Base-by-base conservation (phyloP, 441 rosid genomes). In the Syzygium malaccense region DNA sequence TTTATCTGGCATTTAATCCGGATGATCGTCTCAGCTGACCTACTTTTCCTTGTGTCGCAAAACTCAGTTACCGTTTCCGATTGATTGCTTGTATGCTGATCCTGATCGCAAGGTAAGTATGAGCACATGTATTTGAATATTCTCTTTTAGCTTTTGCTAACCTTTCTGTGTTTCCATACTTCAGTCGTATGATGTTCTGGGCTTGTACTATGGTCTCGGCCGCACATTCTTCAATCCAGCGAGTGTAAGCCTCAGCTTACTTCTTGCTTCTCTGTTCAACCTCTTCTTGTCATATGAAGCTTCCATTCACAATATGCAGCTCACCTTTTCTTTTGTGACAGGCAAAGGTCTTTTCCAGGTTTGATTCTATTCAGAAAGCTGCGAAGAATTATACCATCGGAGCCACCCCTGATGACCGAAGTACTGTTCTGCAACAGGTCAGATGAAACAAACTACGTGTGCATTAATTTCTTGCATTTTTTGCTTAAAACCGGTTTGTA, bases 171-270 rank as follows among this genome's bases (percentile, higher is more conserved):
- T 75, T 83, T 49, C 55, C 55, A 19, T 49, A 45, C 30, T 91
- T 91, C 94, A 97, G 99, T 96, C 94, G 7, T 96, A 96, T 91
- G 95, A 95, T 92, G 95, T 93, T 87, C 94, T 96, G 93, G 98
- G 96, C 51, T 91, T 97, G 86, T 95, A 96, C 93, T 94, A 85
- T 79, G 99, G 99, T 56, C 54, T 95, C 23, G 97, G 97, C 45
- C 99, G 98, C 51, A 97, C 98, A 90, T 94, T 96, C 93, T 95
- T 97, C 94, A 96, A 95, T 57, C 96, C 96, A 88, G 97, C 97
- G 15, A 95, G 97, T 48, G 99, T 96, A 95, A 92, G 88, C 88
- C 86, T 86, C 86, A 83, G 64, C 45, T 12, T 28, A 33, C 30
- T 55, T n/a, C 30, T 55, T 30, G 7, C 58, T 41, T 56, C 37